phyloP scores from a whole-genome alignment of 306 rosid genomes.

The Medicago arabica region DNA sequence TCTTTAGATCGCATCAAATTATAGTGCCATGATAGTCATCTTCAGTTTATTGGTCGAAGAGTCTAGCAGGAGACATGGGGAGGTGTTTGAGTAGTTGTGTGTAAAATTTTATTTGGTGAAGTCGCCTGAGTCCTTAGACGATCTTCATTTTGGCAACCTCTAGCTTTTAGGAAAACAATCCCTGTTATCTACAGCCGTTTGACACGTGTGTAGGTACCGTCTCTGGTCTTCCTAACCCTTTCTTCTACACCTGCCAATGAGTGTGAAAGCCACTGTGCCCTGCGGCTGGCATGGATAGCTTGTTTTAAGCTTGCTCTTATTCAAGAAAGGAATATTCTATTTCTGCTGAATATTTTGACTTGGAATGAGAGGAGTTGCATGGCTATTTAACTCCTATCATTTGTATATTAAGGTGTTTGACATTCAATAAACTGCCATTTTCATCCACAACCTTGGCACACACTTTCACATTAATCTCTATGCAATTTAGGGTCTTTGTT shows the following conservation, averaged over 20 bases:
- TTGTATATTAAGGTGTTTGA: neutral
- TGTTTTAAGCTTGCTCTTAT: neutral
- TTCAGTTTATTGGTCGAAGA: neutral
- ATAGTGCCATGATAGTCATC: neutral
- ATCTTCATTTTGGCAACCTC: neutral
- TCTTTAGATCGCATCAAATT: neutral
- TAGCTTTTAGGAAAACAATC: neutral
- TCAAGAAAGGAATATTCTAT: neutral
- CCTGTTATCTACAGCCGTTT: neutral
- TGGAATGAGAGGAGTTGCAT: neutral
- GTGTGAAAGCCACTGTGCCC: neutral
- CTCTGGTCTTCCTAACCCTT: neutral
- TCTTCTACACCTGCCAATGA: neutral
- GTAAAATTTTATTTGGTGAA: neutral
- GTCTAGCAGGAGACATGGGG: neutral
- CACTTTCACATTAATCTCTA: neutral
- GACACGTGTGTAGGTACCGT: neutral
- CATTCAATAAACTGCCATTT: neutral
- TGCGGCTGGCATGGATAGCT: neutral
- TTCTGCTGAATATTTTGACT: neutral
- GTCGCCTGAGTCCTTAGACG: neutral
- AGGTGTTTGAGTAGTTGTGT: neutral
- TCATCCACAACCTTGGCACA: conserved; percentile 10
- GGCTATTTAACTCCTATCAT: neutral
- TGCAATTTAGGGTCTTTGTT: neutral